Evolutionary conservation across 257 asterid genomes (phyloP), one percentile per base, ranked within the genome.

Genomic region (Echium plantagineum): DNA sequence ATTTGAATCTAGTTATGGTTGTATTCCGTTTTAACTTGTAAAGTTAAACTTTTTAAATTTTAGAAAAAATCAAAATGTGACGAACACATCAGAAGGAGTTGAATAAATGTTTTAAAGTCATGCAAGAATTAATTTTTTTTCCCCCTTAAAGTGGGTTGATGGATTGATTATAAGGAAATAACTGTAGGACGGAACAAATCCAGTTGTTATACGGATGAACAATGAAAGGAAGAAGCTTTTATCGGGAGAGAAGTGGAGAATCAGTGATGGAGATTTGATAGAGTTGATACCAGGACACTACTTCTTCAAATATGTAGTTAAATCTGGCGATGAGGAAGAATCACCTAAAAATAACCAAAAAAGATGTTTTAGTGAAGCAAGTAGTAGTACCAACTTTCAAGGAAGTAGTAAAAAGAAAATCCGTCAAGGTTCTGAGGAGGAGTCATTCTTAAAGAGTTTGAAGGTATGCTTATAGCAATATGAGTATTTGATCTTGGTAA

Each of bases 201-300:
- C 98, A 21, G 86, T 85, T 58, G 87, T 88, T 48, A 30, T 89
- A 56, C 87, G 88, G 77, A 77, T 81, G 57, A 74, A 75, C 55
- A 77, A 69, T 32, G 83, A 71, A 56, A 80, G 97, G 59, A 86
- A 80, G 71, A 91, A 82, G 82, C 83, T 91, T 69, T 71, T 75
- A 66, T 78, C 90, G 13, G 85, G 95, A 19, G 85, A 83, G 66
- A 82, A 74, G 58, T 66, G 82, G 78, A 78, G 69, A 62, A 74
- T 91, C 62, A 75, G 70, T 64, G 61, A 77, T 59, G 94, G 89
- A 65, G 95, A 88, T 73, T 54, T 86, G 48, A 62, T 91, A 60
- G 97, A 91, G 79, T 70, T 91, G 70, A 83, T 91, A 74, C 98
- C 98, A 0, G 97, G 97, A 55, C 83, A 75, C 71, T 78, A 91